Evolutionary conservation across 768 basidiomycete species (phyloP).

Genomic region (Hygrophorus russula): DNA sequence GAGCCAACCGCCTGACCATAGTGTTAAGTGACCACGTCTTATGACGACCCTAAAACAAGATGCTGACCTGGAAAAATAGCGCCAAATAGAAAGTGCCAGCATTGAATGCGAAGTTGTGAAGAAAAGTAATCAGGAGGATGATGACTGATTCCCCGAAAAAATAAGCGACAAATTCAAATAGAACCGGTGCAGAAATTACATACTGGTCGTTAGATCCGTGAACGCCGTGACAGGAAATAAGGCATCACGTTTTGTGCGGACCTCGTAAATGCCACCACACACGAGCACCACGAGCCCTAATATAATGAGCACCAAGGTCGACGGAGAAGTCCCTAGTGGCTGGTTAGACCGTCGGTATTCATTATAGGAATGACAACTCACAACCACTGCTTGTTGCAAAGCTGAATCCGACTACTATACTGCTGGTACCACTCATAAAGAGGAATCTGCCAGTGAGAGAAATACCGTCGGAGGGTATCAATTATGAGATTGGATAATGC

Average conservation of each 20-base stretch:
- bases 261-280: constrained; percentile 58
- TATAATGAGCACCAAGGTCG: constrained; percentile 50
- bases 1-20: constrained; percentile 51
- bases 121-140: constrained; percentile 57
- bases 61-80: constrained; percentile 70
- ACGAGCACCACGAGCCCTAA: constrained; percentile 44
- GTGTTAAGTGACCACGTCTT: constrained; percentile 8
- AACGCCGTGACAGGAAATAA: constrained; percentile 62
- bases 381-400: constrained; percentile 60
- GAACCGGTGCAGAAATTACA: constrained; percentile 13
- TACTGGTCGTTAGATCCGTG: constrained; percentile 48
- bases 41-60: constrained; percentile 6
- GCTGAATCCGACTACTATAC: constrained; percentile 72
- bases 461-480: constrained; percentile 9
- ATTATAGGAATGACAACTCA: constrained; percentile 24
- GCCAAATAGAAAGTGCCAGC: constrained; percentile 83
- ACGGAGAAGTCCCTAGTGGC: constrained; percentile 47
- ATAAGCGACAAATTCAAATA: constrained; percentile 9
- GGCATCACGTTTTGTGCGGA: constrained; percentile 52
- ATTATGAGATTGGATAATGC: constrained; percentile 17
- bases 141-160: constrained; percentile 31
- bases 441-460: constrained; percentile 43
- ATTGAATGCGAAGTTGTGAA: constrained; percentile 77
- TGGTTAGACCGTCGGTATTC: constrained; percentile 6
- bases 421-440: constrained; percentile 67